Percentiles rank a stretch among this genome's conserved stretches.
These are phyloP conservation scores for Pichia sp. DNA, from an alignment of 1,139 yeast genomes.

Conservation along the genomic window DNA sequence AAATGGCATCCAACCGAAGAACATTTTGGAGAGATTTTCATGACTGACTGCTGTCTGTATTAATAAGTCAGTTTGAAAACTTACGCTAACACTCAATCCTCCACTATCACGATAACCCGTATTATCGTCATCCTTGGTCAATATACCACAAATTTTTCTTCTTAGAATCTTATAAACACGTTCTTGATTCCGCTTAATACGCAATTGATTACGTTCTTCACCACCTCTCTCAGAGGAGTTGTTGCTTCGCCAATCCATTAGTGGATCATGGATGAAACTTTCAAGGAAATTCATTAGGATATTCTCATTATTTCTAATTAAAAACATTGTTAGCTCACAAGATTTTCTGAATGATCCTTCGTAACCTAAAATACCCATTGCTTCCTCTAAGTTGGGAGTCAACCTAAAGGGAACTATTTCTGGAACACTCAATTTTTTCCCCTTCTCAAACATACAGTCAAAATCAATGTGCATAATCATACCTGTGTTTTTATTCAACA, in stretches of 20 bases:
- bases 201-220: constrained; percentile 37
- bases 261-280: constrained; percentile 88
- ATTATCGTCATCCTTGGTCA: constrained; percentile 55
- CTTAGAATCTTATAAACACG: constrained; percentile 72
- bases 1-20: constrained; percentile 86
- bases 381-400: constrained; percentile 85
- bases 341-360: constrained; percentile 87
- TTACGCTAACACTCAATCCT: constrained; percentile 81
- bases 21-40: constrained; percentile 78
- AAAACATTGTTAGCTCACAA: constrained; percentile 75
- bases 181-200: constrained; percentile 24
- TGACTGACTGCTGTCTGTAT: constrained; percentile 78
- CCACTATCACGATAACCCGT: constrained; percentile 33
- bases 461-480: constrained; percentile 90
- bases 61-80: constrained; percentile 88
- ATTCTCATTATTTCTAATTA: constrained; percentile 79
- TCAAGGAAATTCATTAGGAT: constrained; percentile 87
- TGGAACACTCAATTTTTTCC: constrained; percentile 62
- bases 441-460: constrained; percentile 89
- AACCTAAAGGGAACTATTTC: constrained; percentile 92
- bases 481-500: constrained; percentile 71
- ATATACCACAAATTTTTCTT: constrained; percentile 78
- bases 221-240: constrained; percentile 24
- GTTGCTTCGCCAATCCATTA: constrained; percentile 58
- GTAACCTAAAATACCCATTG: constrained; percentile 83